Evolutionary conservation across 805 yeast species (phyloP).

Genomic region (Zygotorulaspora florentina): DNA sequence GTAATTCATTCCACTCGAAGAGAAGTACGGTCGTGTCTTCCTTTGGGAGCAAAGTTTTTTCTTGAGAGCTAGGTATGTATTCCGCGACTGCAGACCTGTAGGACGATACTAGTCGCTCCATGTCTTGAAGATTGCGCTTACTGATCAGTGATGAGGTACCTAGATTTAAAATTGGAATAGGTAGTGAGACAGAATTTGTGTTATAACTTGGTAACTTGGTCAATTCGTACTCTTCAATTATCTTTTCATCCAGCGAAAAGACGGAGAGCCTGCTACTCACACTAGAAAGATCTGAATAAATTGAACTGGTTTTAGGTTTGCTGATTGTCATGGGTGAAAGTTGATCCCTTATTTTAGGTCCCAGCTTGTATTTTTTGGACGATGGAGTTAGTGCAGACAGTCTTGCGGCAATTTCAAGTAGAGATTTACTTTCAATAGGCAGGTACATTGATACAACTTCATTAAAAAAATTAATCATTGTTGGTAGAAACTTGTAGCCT

Average conservation of each 20-base stretch:
- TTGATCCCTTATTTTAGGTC: slow-evolving; percentile 36
- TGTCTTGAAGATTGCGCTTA: slow-evolving; percentile 33
- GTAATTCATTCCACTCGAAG: slow-evolving; percentile 11
- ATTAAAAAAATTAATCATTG: slow-evolving; percentile 71
- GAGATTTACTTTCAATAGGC: slow-evolving; percentile 61
- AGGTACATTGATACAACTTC: slow-evolving; percentile 61
- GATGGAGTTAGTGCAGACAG: slow-evolving; percentile 41
- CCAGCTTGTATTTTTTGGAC: slow-evolving; percentile 6
- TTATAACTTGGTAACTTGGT: slow-evolving; percentile 37
- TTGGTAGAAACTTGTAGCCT: slow-evolving; percentile 61
- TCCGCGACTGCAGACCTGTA: slow-evolving; percentile 37
- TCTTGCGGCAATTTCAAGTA: slow-evolving; percentile 60
- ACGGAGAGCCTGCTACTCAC: slow-evolving; percentile 27
- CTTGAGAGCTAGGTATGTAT: background rate
- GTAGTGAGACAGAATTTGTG: slow-evolving; percentile 40
- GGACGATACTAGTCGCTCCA: slow-evolving; percentile 47
- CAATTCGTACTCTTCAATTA: slow-evolving; percentile 57
- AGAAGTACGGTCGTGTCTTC: slow-evolving; percentile 10
- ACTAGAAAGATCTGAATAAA: slow-evolving; percentile 37
- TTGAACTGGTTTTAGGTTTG: slow-evolving; percentile 26
- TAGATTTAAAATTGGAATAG: slow-evolving; percentile 28
- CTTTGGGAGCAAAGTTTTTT: slow-evolving; percentile 4
- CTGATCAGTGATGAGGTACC: slow-evolving; percentile 38
- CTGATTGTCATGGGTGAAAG: slow-evolving; percentile 50
- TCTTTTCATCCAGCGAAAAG: slow-evolving; percentile 40